These are phyloP conservation scores for Macrocybe sp. DNA, from an alignment of 1,284 basidiomycete species.

Conservation along the genomic window DNA sequence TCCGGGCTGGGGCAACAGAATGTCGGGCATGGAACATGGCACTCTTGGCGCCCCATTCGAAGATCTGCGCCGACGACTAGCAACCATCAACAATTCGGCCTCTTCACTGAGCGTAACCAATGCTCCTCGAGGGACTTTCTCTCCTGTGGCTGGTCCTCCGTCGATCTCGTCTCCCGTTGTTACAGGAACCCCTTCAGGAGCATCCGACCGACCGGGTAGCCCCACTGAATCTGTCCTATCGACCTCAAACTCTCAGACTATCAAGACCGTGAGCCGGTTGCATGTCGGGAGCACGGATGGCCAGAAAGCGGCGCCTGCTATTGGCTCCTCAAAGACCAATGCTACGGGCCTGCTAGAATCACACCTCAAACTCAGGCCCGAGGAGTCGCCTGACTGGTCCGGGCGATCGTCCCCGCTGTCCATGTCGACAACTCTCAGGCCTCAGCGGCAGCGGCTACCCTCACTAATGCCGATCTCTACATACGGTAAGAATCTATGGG, in stretches of 20 bases:
- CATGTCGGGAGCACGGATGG: slow-evolving; percentile 65
- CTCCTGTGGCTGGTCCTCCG: slow-evolving; percentile 23
- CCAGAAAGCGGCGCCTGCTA: slow-evolving; percentile 79
- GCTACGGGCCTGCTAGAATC: slow-evolving; percentile 74
- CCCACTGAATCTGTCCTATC: slow-evolving; percentile 73
- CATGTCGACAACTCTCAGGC: slow-evolving; percentile 45
- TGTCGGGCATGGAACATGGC: slow-evolving; percentile 15
- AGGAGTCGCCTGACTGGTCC: slow-evolving; percentile 61
- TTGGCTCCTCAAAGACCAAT: slow-evolving; percentile 75
- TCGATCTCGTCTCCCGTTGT: slow-evolving; percentile 14
- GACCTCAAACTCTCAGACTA: slow-evolving; percentile 55
- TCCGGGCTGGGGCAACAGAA: slow-evolving; percentile 32
- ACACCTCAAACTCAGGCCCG: slow-evolving; percentile 55
- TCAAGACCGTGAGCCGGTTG: slow-evolving; percentile 54
- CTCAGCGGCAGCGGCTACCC: slow-evolving; percentile 36
- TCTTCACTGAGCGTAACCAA: slow-evolving; percentile 50
- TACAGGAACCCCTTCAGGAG: slow-evolving; percentile 30
- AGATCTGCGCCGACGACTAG: slow-evolving; percentile 67
- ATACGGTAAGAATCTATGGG: slow-evolving; percentile 51
- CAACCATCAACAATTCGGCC: slow-evolving; percentile 63
- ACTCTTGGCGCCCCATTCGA: slow-evolving; percentile 56
- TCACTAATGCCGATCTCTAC: slow-evolving; percentile 59
- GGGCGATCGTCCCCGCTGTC: slow-evolving; percentile 69
- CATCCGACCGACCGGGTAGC: slow-evolving; percentile 55
- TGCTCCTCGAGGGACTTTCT: slow-evolving; percentile 37